Conservation (phyloP, 1,139 yeast genomes). For the Candida tetrigidarum region DNA sequence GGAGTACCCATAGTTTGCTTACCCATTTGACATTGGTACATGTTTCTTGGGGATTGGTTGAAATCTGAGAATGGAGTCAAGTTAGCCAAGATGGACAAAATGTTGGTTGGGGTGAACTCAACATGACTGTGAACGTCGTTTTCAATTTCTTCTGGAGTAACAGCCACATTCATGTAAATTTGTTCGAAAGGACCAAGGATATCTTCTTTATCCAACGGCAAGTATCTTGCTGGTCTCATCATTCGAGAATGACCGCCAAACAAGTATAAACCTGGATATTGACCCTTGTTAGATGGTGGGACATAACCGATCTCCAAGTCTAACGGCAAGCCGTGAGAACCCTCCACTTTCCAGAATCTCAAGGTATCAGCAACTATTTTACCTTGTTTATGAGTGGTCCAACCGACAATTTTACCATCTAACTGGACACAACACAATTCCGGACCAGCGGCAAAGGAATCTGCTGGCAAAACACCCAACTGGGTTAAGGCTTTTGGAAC, state of each 20-base stretch:
- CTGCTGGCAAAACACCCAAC: conserved; percentile 83
- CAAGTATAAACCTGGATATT: conserved; percentile 92
- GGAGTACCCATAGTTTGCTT: conserved; percentile 99
- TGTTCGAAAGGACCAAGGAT: conserved; percentile 98
- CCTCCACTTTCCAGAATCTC: conserved; percentile 92
- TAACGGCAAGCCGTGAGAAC: conserved; percentile 72
- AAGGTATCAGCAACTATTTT: conserved; percentile 85
- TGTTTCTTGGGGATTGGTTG: conserved; percentile 98
- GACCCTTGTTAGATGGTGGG: conserved; percentile 94
- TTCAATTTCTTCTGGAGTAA: conserved; percentile 89
- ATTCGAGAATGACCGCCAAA: conserved; percentile 94
- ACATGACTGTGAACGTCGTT: conserved; percentile 86
- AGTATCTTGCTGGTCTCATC: conserved; percentile 93
- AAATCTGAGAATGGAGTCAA: conserved; percentile 98
- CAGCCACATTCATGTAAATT: conserved; percentile 96
- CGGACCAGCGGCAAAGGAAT: conserved; percentile 87
- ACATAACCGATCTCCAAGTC: conserved; percentile 94
- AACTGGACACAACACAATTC: conserved; percentile 85
- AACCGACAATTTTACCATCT: conserved; percentile 92
- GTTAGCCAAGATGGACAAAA: conserved; percentile 91
- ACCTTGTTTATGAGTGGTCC: conserved; percentile 93
- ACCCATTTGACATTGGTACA: conserved; percentile 99
- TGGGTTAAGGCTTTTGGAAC: conserved; percentile 70
- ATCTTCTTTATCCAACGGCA: conserved; percentile 83
- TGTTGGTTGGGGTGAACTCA: conserved; percentile 93